Evolutionary conservation across 2,329 filamentous ascomycete genomes (phyloP), one percentile per base, ranked within the genome.

Genomic region (Colletotrichum truncatum): DNA sequence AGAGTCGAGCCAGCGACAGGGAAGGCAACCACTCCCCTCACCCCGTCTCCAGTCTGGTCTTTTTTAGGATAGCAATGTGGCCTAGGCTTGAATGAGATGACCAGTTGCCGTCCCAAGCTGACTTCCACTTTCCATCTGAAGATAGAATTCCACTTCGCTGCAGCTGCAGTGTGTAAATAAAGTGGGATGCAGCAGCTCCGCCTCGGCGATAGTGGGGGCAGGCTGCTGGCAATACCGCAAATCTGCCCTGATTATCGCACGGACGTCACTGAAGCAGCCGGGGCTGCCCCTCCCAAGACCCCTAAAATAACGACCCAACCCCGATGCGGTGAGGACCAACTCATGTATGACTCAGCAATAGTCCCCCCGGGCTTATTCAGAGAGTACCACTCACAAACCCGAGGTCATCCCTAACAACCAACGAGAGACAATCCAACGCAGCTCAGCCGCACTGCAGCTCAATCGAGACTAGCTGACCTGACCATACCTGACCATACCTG

Each of bases 391-490:
- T 38, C 18, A 36, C 25, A 49, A 30, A 49, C 28, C 45, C 25
- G n/a, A 48, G 14, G 6, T 12, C 26, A 30, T 45, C 18, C 52
- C 14, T 25, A 1, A 38, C 21, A 10, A 26, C 54, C 41, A 38
- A 46, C 54, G 52, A 55, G 38, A 55, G 52, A 57, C 43, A 49
- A 21, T 30, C 14, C 32, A 28, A 45, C 23, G 43, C 57, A 56
- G 26, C 63, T 66, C 63, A 66, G 63, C 63, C 63, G 63, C 63
- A 63, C 57, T 30, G 23, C 23, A 18, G 16, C 63, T 66, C 43
- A 34, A 63, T 66, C 26, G 30, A 62, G 62, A 39, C 57, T 65
- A 65, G 62, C 39, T 23, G 38, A 51, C 25, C 21, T 54, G 26
- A 28, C 26, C 39, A 32, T 18, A 28, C 36, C 51, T 32, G 11